Base-by-base conservation (phyloP, 2,329 filamentous ascomycete species). In the Arthrobotrys pseudoclavata region DNA sequence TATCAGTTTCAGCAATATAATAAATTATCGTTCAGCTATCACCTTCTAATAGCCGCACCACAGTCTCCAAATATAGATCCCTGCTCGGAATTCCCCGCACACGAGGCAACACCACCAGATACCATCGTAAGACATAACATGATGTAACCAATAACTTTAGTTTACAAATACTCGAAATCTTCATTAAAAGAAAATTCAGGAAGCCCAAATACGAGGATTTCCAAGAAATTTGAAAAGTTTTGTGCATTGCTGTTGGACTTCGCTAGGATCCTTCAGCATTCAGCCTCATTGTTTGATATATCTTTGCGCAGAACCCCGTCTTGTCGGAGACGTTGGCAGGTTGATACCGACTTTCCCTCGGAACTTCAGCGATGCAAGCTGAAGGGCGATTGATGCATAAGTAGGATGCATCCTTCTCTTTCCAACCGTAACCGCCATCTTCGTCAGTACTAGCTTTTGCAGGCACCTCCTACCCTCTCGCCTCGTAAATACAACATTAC, bases 171-270 rank as follows among this genome's bases (percentile, higher is more conserved):
- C 15, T 12, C 37, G 13, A 15, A n/a, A 2, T 15, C 12, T 40
- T n/a, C 12, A 40, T n/a, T n/a, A n/a, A 15, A 12, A 40, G 3
- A 5, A 40, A 3, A 12, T 3, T 15, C 12, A 40, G 37, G 20
- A 45, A 45, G 4, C 18, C 18, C 6, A 7, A 40, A 45, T 45
- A 45, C 42, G 42, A 45, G 18, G 5, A 12, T 40, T 40, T 40
- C 12, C 34, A 40, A 40, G 10, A 20, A 1, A 20, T 6, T 20
- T 5, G 31, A 9, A 34, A 9, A 34, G 7, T 34, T 18, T 3
- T 45, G 42, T 45, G 42, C 42, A 3, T 45, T 20, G n/a, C 42
- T 45, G 42, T 45, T 45, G 42, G 42, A 45, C 42, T 45, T 45
- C 42, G 42, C 42, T 5, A 45, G 42, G 42, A 45, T 20, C 42